Percentiles rank a stretch among this genome's conserved stretches.
Evolutionary conservation across 2,329 filamentous ascomycete genomes (phyloP).

Genomic region (Colletotrichum camelliae): DNA sequence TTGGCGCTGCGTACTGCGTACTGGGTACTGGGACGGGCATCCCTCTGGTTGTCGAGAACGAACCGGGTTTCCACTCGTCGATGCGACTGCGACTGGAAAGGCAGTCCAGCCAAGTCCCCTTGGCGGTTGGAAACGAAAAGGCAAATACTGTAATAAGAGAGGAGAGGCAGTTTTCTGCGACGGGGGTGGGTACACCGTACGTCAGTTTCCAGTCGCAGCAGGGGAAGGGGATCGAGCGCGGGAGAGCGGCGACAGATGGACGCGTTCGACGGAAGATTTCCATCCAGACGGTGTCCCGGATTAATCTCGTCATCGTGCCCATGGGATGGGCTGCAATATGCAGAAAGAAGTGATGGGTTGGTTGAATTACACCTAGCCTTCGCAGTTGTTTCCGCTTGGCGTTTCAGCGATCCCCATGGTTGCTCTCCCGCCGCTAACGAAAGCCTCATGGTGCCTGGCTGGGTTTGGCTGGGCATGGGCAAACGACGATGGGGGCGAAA

Average conservation of each 20-base stretch:
- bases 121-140: slow-evolving; percentile 6
- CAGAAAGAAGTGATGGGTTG: background rate
- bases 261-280: background rate
- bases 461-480: background rate
- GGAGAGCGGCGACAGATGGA: slow-evolving; percentile 1
- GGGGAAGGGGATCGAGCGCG: slow-evolving; percentile 1
- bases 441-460: background rate
- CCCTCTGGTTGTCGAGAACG: background rate
- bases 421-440: slow-evolving; percentile 7
- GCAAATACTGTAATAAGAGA: background rate
- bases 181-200: background rate
- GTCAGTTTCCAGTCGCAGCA: background rate
- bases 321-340: too few species aligned
- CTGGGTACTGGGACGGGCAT: background rate
- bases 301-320: background rate
- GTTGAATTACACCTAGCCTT: background rate
- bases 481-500: background rate
- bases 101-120: background rate
- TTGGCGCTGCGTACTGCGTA: background rate
- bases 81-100: background rate
- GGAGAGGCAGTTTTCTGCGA: background rate
- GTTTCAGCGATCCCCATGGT: slow-evolving; percentile 16
- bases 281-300: background rate
- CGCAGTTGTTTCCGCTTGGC: slow-evolving; percentile 17
- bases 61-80: background rate